These are phyloP conservation scores for Cryphonectria radicalis DNA, from an alignment of 2,329 filamentous ascomycete species.

Conservation along the genomic window DNA sequence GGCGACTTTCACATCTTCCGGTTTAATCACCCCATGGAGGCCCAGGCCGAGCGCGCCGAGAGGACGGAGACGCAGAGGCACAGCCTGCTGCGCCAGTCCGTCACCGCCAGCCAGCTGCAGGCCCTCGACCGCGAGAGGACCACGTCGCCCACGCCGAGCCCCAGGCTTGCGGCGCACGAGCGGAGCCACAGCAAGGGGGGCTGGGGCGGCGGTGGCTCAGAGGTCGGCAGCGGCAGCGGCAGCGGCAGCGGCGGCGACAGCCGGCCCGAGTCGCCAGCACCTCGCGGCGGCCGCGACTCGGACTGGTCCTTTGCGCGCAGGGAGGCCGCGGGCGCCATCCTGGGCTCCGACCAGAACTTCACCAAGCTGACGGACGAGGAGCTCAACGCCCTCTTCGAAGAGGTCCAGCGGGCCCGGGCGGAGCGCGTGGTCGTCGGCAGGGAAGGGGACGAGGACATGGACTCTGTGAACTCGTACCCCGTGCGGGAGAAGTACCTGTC, in stretches of 20 bases:
- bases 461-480: slow-evolving; percentile 86
- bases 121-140: slow-evolving; percentile 53
- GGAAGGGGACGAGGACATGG: slow-evolving; percentile 85
- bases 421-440: slow-evolving; percentile 69
- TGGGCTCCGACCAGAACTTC: slow-evolving; percentile 91
- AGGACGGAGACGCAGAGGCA: slow-evolving; percentile 60
- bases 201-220: slow-evolving; percentile 65
- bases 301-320: slow-evolving; percentile 94
- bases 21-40: slow-evolving; percentile 97
- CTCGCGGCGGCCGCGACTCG: slow-evolving; percentile 76
- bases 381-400: slow-evolving; percentile 89
- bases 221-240: slow-evolving; percentile 74
- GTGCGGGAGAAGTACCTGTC: slow-evolving; percentile 94
- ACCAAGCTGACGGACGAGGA: slow-evolving; percentile 90
- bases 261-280: slow-evolving; percentile 78
- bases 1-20: slow-evolving; percentile 99
- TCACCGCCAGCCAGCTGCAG: slow-evolving; percentile 65
- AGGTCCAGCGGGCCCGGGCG: slow-evolving; percentile 86
- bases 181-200: slow-evolving; percentile 73
- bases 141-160: slow-evolving; percentile 59
- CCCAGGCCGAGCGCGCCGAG: slow-evolving; percentile 87
- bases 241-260: slow-evolving; percentile 70
- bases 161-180: slow-evolving; percentile 67
- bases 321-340: slow-evolving; percentile 88
- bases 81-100: slow-evolving; percentile 84